Conservation (phyloP, 306 rosid species). For the Crotalaria pallida region DNA sequence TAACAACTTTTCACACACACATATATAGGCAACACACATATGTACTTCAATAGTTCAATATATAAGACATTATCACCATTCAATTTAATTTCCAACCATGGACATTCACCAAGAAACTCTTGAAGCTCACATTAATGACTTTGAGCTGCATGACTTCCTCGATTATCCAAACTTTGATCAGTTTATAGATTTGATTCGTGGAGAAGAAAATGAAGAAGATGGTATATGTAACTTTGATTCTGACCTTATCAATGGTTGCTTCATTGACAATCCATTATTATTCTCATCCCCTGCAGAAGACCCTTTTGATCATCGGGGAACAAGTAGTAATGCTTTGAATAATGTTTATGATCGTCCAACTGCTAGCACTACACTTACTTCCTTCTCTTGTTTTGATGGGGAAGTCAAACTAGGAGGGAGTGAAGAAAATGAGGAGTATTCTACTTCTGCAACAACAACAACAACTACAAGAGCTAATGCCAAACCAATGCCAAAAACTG, state of each 20-base stretch:
- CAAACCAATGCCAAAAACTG: constrained; percentile 33
- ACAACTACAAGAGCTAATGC: constrained; percentile 2
- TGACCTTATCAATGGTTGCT: constrained; percentile 33
- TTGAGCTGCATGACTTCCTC: constrained; percentile 46
- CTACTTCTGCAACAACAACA: constrained; percentile 39
- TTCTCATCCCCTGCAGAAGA: background rate
- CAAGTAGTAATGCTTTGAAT: background rate
- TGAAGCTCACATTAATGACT: constrained; percentile 22
- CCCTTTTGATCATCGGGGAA: constrained; percentile 14
- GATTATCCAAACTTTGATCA: constrained; percentile 54
- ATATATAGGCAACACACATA: no score
- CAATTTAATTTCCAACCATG: background rate
- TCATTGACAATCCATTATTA: constrained; percentile 25
- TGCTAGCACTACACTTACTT: constrained; percentile 23
- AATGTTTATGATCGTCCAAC: constrained; percentile 23
- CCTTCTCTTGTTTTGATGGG: constrained; percentile 43
- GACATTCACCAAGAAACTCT: constrained; percentile 15
- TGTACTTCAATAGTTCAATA: no score
- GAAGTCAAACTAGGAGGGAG: constrained; percentile 11
- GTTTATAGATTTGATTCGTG: constrained; percentile 46
- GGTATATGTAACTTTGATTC: constrained; percentile 27
- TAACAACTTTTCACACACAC: no score
- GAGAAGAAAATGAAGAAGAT: constrained; percentile 44
- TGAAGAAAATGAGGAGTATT: constrained; percentile 36
- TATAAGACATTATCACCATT: constrained; percentile 12